Base-by-base conservation (phyloP, 2,329 filamentous ascomycete species). In the Cercospora berteroae region DNA sequence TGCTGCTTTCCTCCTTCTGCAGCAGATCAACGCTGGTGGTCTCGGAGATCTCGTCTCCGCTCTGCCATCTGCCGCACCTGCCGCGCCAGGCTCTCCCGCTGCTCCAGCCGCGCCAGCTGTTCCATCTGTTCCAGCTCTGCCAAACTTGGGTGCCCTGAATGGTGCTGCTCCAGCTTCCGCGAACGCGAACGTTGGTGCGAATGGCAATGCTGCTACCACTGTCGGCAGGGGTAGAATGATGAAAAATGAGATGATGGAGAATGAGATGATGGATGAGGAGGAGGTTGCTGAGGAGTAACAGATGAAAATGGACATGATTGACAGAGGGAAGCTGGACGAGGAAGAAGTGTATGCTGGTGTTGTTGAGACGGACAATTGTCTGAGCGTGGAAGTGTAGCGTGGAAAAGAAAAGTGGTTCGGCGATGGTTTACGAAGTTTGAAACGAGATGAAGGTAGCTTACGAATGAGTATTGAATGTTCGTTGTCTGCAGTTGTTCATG, bases 1-100 rank as follows among this genome's bases (percentile, higher is more conserved):
- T 60, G 59, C 60, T 7, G 61, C 66, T 9, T 65, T 65, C 39
- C 31, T 68, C 18, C 27, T 70, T 10, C 27, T 70, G 33, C 33
- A 60, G 59, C 50, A 68, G 31, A n/a, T 68, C 5, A 67, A 67
- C n/a, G 33, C 63, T 2, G 66, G 57, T 16, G 57, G 57, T 2
- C 20, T 67, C 4, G 66, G 29, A 16, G 42, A 59, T 8, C 39
- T 64, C 6, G 44, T 50, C 16, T 50, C 39, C 3, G 42, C 39
- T 0, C 60, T 62, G 1, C 31, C 60, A 39, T 39, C 36, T 36
- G 33, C 9, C 33, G 33, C 13, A 6, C 13, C 33, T 5, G 33
- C 33, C 9, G 29, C 39, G 39, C 33, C 60, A 2, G 10, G 10
- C 29, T n/a, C 39, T 1, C 39, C 39, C 1, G 60, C 42, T n/a